Conservation (phyloP, 345 rosid species). For the Salix udensis region DNA sequence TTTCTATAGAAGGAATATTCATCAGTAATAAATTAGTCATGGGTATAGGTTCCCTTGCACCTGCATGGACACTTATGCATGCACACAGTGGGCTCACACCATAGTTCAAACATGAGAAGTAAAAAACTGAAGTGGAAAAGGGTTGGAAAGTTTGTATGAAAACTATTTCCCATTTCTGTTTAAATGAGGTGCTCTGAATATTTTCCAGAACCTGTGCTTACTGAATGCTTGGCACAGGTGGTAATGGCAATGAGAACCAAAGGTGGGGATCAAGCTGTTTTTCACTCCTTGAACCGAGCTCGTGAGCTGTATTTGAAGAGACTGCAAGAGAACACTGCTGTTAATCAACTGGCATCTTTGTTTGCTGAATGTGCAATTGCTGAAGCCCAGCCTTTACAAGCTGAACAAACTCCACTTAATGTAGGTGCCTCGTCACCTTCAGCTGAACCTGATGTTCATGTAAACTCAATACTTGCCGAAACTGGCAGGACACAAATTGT, state of each 20-base stretch:
- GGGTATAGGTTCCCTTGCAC: neutral
- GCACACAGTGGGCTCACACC: neutral
- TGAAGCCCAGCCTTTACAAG: conserved; percentile 57
- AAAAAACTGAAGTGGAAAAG: neutral
- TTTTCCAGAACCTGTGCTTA: neutral
- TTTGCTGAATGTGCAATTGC: conserved; percentile 90
- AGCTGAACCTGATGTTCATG: conserved; percentile 36
- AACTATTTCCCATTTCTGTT: neutral
- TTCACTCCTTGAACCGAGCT: conserved; percentile 58
- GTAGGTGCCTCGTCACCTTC: conserved; percentile 21
- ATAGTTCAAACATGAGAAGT: neutral
- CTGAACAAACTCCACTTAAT: conserved; percentile 25
- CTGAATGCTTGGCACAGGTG: conserved; percentile 45
- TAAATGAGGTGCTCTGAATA: neutral
- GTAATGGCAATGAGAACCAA: conserved; percentile 61
- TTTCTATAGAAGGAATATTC: neutral
- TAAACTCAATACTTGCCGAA: conserved; percentile 71
- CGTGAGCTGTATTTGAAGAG: conserved; percentile 59
- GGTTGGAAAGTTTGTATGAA: neutral
- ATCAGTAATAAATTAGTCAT: neutral
- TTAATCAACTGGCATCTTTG: conserved; percentile 79
- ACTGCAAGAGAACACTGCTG: conserved; percentile 49
- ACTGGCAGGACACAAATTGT: conserved; percentile 74
- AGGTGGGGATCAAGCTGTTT: conserved; percentile 84
- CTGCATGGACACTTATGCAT: neutral